Conservation (phyloP, 108 stramenopile genomes). For the Stephanodiscus triporus region DNA sequence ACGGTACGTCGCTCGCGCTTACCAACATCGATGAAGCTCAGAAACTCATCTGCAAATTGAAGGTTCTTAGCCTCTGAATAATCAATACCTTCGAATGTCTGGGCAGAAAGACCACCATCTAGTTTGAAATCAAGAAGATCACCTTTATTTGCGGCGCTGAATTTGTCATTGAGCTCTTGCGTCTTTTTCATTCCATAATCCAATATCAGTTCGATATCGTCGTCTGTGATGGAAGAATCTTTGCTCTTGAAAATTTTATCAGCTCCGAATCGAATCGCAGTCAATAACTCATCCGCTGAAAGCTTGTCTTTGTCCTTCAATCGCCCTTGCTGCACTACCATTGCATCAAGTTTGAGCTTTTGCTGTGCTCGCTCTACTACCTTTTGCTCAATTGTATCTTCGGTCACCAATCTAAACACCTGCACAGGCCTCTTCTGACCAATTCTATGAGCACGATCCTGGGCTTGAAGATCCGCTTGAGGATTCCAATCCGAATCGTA, state of each 20-base stretch:
- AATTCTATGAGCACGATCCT: conserved; percentile 92
- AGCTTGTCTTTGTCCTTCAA: conserved; percentile 91
- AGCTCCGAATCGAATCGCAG: conserved; percentile 96
- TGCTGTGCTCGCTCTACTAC: conserved; percentile 99
- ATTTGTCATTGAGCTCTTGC: conserved; percentile 87
- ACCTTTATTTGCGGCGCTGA: conserved; percentile 93
- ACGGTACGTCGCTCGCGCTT: conserved; percentile 78
- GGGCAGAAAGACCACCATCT: conserved; percentile 88
- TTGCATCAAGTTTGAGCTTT: conserved; percentile 99
- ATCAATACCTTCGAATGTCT: conserved; percentile 91
- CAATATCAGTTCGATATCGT: conserved; percentile 92
- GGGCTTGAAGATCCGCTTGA: conserved; percentile 98
- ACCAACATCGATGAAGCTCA: conserved; percentile 78
- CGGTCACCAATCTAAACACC: conserved; percentile 96
- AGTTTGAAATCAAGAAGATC: conserved; percentile 94
- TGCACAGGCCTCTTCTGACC: conserved; percentile 97
- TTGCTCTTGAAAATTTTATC: conserved; percentile 95
- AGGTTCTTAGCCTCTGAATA: conserved; percentile 70
- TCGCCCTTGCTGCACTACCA: conserved; percentile 98
- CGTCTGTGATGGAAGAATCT: conserved; percentile 90
- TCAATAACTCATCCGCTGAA: conserved; percentile 84
- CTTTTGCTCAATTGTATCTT: conserved; percentile 98
- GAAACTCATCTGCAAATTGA: conserved; percentile 82
- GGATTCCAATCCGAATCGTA: conserved; percentile 99
- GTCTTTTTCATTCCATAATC: conserved; percentile 92